phyloP scores from a whole-genome alignment of 345 rosid genomes.

The Linum lewisii region DNA sequence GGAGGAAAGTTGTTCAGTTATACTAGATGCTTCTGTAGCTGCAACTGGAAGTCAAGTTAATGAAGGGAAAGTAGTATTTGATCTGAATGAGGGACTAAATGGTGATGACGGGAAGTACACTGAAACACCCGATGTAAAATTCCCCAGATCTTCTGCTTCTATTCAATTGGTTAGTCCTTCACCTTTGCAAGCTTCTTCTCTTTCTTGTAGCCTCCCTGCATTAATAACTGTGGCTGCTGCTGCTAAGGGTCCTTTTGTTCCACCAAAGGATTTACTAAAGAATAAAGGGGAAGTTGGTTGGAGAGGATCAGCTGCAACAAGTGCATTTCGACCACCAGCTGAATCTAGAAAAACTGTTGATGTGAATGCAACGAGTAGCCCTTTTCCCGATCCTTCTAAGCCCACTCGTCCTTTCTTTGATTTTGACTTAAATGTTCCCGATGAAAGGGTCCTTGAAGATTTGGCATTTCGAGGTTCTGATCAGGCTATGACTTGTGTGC shows the following conservation, averaged over 20 bases:
- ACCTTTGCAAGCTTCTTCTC: slow-evolving; percentile 36
- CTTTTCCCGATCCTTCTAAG: slow-evolving; percentile 33
- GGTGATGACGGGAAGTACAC: slow-evolving; percentile 45
- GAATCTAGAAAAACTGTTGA: slow-evolving; percentile 60
- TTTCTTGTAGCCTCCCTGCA: slow-evolving; percentile 40
- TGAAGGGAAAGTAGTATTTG: slow-evolving; percentile 66
- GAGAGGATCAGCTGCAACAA: slow-evolving; percentile 98
- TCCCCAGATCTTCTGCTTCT: slow-evolving; percentile 27
- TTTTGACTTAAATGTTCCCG: slow-evolving; percentile 77
- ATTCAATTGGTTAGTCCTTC: slow-evolving; percentile 29
- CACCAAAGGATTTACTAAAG: slow-evolving; percentile 59
- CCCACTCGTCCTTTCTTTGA: slow-evolving; percentile 47
- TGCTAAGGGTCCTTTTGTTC: slow-evolving; percentile 79
- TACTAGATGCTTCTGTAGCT: slow-evolving; percentile 21
- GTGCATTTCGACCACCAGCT: slow-evolving; percentile 97
- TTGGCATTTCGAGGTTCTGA: slow-evolving; percentile 34
- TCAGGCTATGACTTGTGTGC: slow-evolving; percentile 24
- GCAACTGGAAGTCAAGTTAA: slow-evolving; percentile 24
- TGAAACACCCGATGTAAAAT: slow-evolving; percentile 30
- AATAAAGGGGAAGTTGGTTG: slow-evolving; percentile 70
- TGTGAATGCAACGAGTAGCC: slow-evolving; percentile 21
- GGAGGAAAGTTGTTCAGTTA: slow-evolving; percentile 30
- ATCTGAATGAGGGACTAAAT: slow-evolving; percentile 68
- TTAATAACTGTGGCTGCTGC: slow-evolving; percentile 81
- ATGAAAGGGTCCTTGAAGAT: slow-evolving; percentile 75